A percentile compares a stretch with the other conserved stretches of the same genome.
These are phyloP conservation scores for Aspergillus ochraceus DNA, from an alignment of 2,329 filamentous ascomycete genomes.

Conservation along the genomic window DNA sequence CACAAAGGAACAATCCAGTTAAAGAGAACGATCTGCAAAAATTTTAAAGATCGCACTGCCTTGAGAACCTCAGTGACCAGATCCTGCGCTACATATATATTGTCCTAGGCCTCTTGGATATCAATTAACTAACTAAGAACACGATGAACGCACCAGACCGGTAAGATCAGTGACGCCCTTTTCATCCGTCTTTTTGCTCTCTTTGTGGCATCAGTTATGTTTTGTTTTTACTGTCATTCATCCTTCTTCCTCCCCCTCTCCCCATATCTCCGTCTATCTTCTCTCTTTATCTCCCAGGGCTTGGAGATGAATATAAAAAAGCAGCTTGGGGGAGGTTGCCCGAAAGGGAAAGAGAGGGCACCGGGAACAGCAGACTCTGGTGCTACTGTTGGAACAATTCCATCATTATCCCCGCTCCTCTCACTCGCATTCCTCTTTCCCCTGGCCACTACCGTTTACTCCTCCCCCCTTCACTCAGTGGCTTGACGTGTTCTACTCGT, in stretches of 20 bases:
- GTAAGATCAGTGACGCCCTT: constrained; percentile 34
- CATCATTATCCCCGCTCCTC: background rate
- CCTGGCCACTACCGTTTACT: background rate
- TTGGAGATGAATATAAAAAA: background rate
- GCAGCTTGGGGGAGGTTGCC: background rate
- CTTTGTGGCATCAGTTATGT: background rate
- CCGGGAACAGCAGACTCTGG: background rate
- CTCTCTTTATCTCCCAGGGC: too few species aligned
- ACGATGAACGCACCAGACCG: constrained; percentile 51
- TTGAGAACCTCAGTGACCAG: too few species aligned
- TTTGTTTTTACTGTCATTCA: background rate
- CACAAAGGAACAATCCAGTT: too few species aligned
- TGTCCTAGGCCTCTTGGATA: background rate
- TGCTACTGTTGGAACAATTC: background rate
- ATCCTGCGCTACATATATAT: too few species aligned
- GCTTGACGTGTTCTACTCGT: background rate
- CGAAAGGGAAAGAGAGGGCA: background rate
- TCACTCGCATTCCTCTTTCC: background rate
- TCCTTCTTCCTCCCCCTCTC: background rate
- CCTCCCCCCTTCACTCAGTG: background rate
- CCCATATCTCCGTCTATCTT: too few species aligned
- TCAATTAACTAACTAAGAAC: background rate
- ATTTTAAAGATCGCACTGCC: too few species aligned
- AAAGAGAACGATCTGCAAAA: too few species aligned
- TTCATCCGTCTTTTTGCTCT: background rate